Conservation (phyloP, 257 asterid species). For the Lavandula angustifolia region DNA sequence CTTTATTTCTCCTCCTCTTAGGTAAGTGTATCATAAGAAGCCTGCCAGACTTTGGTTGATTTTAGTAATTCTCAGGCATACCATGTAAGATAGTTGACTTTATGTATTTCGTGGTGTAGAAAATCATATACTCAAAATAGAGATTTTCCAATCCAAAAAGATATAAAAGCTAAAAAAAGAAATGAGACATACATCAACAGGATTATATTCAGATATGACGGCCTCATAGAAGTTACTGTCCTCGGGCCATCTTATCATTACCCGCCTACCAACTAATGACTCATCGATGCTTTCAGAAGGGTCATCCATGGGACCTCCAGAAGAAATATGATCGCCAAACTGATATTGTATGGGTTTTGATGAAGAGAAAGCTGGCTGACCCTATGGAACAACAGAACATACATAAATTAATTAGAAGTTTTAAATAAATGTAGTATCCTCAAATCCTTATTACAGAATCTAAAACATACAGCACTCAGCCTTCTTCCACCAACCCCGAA, state of each 20-base stretch:
- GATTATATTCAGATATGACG: constrained; percentile 67
- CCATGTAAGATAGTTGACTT: not conserved
- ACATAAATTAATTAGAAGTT: constrained; percentile 25
- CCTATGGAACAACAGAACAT: constrained; percentile 42
- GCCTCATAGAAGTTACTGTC: constrained; percentile 96
- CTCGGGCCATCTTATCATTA: constrained; percentile 93
- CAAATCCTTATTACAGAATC: constrained; percentile 23
- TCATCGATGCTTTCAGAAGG: constrained; percentile 57
- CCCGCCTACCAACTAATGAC: constrained; percentile 81
- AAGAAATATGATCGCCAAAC: constrained; percentile 53
- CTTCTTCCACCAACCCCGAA: constrained; percentile 64
- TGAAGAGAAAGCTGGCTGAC: constrained; percentile 48
- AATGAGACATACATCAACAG: constrained; percentile 61
- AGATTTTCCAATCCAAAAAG: constrained; percentile 25
- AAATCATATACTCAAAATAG: constrained; percentile 12
- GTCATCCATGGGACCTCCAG: constrained; percentile 54
- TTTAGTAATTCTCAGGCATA: constrained; percentile 14
- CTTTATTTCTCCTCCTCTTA: constrained; percentile 14
- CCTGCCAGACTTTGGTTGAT: not conserved
- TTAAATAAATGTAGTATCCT: not conserved
- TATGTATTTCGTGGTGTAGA: constrained; percentile 8
- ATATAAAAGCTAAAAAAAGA: constrained; percentile 18
- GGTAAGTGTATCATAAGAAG: not conserved
- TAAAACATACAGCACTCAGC: constrained; percentile 55
- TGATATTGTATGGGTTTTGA: constrained; percentile 60